Base-by-base conservation (phyloP, 371 early-diverging fungal genomes). In the Capillidium heterosporum region DNA sequence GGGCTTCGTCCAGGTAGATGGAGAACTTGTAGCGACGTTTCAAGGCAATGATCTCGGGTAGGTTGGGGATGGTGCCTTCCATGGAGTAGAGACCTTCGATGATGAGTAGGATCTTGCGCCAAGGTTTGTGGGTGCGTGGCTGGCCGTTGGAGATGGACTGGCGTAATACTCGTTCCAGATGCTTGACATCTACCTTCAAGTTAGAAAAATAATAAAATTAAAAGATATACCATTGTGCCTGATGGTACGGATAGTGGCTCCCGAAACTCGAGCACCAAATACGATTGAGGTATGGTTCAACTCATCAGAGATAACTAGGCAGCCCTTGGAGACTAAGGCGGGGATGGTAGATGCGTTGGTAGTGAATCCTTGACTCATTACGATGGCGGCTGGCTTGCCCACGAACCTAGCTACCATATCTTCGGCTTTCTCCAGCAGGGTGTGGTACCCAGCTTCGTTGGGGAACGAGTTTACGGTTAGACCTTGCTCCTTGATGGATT, bases 1-100 rank as follows among this genome's bases (percentile, higher is more conserved):
- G 99, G 7, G 99, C 99, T 70, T 99, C 99, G 67, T 99, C 99
- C 1, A 99, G 81, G 72, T 94, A 99, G 55, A 99, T 73, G 71
- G 93, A 94, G 72, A 95, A 99, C 81, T 78, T 92, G 76, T 94
- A 99, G 71, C 89, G 87, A 58, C 82, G 80, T 66, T 92, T 95
- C 56, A 99, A 71, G 47, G 77, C 87, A 35, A 99, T 70, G 35
- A 99, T 78, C 60, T 87, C 88, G 40, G 89, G 89, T 57, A 99
- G 69, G 53, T 85, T 81, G 56, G 87, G 80, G 67, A 95, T 84
- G 52, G 87, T 85, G 27, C 99, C 99, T 67, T 99, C 99, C 99
- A 99, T 99, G 8, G 96, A 95, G 60, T 82, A 99, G 24, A 99
- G 73, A 40, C 99, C 99, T 71, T 99, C 99, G 24, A 98, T 92